Conservation (phyloP, 768 basidiomycete genomes). For the Neoboletus subvelutipes region DNA sequence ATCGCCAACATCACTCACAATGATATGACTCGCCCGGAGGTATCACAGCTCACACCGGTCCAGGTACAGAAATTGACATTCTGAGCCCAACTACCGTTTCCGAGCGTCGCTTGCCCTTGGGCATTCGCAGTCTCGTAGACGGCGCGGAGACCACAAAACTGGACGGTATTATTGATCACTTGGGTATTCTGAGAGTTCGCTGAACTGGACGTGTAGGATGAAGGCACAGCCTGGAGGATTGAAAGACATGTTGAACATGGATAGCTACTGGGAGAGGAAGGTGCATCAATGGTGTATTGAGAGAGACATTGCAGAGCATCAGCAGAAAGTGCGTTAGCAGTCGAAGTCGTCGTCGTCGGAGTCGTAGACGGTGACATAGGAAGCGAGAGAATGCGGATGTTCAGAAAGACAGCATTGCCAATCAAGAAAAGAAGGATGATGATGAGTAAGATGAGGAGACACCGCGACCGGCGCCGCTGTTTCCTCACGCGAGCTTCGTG, state of each 20-base stretch:
- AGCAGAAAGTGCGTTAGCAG: constrained; percentile 33
- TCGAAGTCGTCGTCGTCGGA: constrained; percentile 24
- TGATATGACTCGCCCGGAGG: constrained; percentile 38
- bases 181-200: constrained; percentile 36
- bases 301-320: constrained; percentile 45
- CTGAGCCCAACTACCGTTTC: constrained; percentile 45
- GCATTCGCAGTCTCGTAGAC: constrained; percentile 40
- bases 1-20: constrained; percentile 35
- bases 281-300: constrained; percentile 46
- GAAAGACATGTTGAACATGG: constrained; percentile 48
- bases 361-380: constrained; percentile 12
- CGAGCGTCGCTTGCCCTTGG: constrained; percentile 39
- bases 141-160: constrained; percentile 49
- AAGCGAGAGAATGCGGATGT: constrained; percentile 34
- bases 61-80: constrained; percentile 47
- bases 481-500: constrained; percentile 22
- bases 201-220: constrained; percentile 27
- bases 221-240: constrained; percentile 38
- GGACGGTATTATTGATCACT: constrained; percentile 36
- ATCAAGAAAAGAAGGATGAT: constrained; percentile 44
- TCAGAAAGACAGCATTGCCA: constrained; percentile 39
- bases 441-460: constrained; percentile 35
- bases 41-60: constrained; percentile 46
- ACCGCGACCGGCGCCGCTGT: constrained; percentile 32
- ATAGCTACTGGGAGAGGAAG: constrained; percentile 41